These are phyloP conservation scores for Penicillium sp. DNA, from an alignment of 2,329 filamentous ascomycete genomes.

Conservation along the genomic window DNA sequence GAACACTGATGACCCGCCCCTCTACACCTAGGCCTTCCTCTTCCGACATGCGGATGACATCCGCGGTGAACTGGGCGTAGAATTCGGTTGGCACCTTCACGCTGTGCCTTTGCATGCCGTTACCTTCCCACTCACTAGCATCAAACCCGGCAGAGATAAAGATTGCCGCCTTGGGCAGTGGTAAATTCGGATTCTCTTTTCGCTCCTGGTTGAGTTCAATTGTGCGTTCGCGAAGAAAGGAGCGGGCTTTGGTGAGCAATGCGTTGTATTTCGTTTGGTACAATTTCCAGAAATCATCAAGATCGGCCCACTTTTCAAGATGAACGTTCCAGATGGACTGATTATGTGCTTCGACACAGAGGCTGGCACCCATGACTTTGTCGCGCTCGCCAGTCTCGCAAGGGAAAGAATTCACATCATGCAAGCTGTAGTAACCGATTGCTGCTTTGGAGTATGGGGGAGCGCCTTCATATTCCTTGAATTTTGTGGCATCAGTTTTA, in stretches of 20 bases:
- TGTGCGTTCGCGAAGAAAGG: conserved; percentile 72
- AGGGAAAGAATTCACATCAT: conserved; percentile 98
- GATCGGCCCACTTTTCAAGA: conserved; percentile 74
- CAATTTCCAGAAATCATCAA: conserved; percentile 76
- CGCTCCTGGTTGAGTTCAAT: conserved; percentile 57
- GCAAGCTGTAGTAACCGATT: conserved; percentile 93
- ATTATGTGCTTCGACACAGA: conserved; percentile 91
- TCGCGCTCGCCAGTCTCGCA: conserved; percentile 92
- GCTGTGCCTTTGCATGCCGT: conserved; percentile 91
- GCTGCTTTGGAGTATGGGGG: conserved; percentile 75
- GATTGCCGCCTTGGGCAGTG: conserved; percentile 75
- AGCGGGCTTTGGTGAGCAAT: conserved; percentile 75
- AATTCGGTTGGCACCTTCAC: conserved; percentile 97
- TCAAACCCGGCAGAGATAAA: conserved; percentile 97
- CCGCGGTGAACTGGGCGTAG: conserved; percentile 84
- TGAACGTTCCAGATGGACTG: conserved; percentile 98
- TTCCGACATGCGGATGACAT: conserved; percentile 76
- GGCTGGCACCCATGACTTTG: conserved; percentile 88
- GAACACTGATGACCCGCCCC: conserved; percentile 83
- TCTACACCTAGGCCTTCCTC: conserved; percentile 76
- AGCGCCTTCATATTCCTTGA: conserved; percentile 36
- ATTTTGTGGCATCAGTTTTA: neutral
- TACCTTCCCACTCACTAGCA: conserved; percentile 89
- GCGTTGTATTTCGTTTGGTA: conserved; percentile 77
- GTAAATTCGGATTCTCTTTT: conserved; percentile 54